Conservation (phyloP, 2,329 filamentous ascomycete genomes). For the Xylariaceae sp. region DNA sequence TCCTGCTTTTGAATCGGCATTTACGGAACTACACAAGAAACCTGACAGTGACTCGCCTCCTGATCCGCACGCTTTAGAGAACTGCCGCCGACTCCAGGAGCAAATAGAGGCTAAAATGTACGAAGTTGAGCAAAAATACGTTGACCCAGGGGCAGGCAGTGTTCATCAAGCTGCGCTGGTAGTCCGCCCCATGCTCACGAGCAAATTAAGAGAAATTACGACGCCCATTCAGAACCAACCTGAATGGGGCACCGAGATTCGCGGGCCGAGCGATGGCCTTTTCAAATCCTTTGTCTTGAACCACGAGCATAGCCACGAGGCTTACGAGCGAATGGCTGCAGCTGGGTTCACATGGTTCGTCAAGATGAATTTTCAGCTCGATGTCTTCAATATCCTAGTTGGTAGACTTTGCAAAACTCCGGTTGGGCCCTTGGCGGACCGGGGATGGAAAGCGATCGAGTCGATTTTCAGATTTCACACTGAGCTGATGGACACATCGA, state of each 20-base stretch:
- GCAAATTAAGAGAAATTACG: conserved; percentile 9
- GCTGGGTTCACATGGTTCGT: conserved; percentile 15
- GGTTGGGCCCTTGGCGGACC: conserved; percentile 10
- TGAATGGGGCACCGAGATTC: conserved; percentile 13
- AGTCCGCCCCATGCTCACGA: conserved; percentile 11
- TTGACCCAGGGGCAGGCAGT: conserved; percentile 22
- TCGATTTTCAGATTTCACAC: conserved; percentile 7
- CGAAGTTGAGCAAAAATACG: conserved; percentile 21
- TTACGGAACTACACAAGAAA: conserved; percentile 4
- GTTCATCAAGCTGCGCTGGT: conserved; percentile 10
- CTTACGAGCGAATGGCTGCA: conserved; percentile 5
- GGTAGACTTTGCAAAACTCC: conserved; percentile 10
- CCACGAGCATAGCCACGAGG: conserved; percentile 3
- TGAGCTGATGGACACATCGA: conserved; percentile 11
- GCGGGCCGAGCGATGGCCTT: conserved; percentile 11
- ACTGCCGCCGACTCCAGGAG: conserved; percentile 12
- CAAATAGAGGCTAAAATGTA: conserved; percentile 17
- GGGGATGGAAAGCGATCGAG: conserved; percentile 11
- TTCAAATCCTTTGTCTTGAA: conserved; percentile 13
- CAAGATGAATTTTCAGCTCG: conserved; percentile 7
- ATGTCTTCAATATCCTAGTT: conserved; percentile 11
- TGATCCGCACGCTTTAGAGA: conserved; percentile 2
- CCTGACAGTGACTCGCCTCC: not conserved
- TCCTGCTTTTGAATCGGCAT: conserved; percentile 10
- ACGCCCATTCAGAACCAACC: conserved; percentile 12